phyloP scores from a whole-genome alignment of 331 rosid genomes.

The Malus hybrid region DNA sequence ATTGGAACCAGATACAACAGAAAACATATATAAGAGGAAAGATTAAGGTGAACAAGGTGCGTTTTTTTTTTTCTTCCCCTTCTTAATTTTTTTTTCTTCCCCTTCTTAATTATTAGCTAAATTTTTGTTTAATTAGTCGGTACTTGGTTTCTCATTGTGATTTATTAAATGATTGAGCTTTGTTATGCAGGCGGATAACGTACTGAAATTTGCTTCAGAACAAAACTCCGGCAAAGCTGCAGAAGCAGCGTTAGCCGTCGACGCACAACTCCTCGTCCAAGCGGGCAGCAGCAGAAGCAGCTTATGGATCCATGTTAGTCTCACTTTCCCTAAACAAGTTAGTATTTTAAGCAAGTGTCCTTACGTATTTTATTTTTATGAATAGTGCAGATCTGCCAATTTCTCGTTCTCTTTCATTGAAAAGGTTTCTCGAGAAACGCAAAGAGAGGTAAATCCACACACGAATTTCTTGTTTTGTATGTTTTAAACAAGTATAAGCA shows the following conservation, averaged over 20 bases:
- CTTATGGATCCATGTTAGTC: slow-evolving; percentile 17
- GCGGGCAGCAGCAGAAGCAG: neutral
- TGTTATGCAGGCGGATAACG: slow-evolving; percentile 26
- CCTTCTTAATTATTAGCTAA: no score
- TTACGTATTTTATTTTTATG: neutral
- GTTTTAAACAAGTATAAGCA: neutral
- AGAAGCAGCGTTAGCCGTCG: neutral
- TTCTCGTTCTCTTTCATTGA: slow-evolving; percentile 31
- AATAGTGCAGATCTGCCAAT: slow-evolving; percentile 35
- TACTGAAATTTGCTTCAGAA: slow-evolving; percentile 30
- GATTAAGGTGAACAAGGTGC: no score
- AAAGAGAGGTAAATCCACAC: slow-evolving; percentile 33
- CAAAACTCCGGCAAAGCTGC: neutral
- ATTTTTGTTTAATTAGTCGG: neutral
- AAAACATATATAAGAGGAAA: no score
- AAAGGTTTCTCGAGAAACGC: slow-evolving; percentile 47
- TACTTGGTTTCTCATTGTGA: neutral
- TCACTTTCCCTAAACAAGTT: no score
- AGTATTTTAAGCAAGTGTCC: no score
- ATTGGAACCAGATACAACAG: no score
- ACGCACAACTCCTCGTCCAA: slow-evolving; percentile 1
- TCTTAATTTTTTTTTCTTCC: no score
- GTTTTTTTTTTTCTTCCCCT: no score
- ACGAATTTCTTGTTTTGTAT: neutral
- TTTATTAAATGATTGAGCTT: neutral